Base-by-base conservation (phyloP, 2,329 filamentous ascomycete genomes). In the Teratosphaeria destructans region DNA sequence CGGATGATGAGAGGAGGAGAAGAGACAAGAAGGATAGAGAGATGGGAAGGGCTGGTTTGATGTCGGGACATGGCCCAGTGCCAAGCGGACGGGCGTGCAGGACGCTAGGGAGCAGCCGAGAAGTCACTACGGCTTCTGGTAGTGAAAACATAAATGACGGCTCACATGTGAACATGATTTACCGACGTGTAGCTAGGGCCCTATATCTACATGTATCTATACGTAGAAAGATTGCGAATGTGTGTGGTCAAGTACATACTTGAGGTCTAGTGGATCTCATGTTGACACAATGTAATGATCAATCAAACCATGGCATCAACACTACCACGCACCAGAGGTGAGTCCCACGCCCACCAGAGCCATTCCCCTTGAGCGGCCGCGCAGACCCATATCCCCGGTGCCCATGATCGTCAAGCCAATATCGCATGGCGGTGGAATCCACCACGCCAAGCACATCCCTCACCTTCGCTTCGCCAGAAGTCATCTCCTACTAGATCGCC, bases 401-500 rank as follows among this genome's bases (percentile, higher is more conserved):
- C 29, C 29, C 43, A 49, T 19, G 43, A 23, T 49, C 43, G n/a
- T 49, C 43, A 49, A 19, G 16, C 16, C 43, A 49, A 7, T 7
- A 11, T 19, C 19, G 16, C 43, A 23, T 49, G 19, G 43, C 43
- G 19, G 1, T n/a, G 1, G 16, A 26, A 7, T 10, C 23, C 16
- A 6, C 37, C 37, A 43, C 37, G 37, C 37, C 12, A 43, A 16
- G 29, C 29, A 32, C 29, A 32, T 32, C 16, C 37, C 16, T 14
- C 37, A n/a, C 43, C 16, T 11, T 23, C 19, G n/a, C n/a, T 23
- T 10, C 8, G 43, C 6, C 43, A 43, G 11, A 5, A 49, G 16
- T 19, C 6, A 1, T 6, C 16, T 16, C 16, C 16, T 26, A 19
- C 52, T 59, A 62, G n/a, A 74, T 66, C 39, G 82, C 84, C 64